phyloP scores from a whole-genome alignment of 2,329 filamentous ascomycete species.

The Sphaerulina populicola region DNA sequence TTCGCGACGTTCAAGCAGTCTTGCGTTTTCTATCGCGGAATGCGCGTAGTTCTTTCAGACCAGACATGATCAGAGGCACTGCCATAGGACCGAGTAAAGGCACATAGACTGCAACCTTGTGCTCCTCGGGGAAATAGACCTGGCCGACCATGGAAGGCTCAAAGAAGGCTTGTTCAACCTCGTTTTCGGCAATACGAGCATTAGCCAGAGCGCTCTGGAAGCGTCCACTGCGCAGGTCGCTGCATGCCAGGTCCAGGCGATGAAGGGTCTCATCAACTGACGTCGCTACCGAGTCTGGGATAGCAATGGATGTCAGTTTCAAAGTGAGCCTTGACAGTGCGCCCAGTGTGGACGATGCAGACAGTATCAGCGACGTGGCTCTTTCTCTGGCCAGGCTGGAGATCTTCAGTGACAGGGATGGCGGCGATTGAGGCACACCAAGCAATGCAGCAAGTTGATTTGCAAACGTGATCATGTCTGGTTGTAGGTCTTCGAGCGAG shows the following conservation, averaged over 20 bases:
- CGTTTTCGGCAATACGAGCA: conserved; percentile 74
- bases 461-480: conserved; percentile 81
- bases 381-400: conserved; percentile 79
- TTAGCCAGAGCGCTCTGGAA: conserved; percentile 64
- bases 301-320: conserved; percentile 81
- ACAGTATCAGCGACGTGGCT: conserved; percentile 74
- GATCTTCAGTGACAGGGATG: conserved; percentile 73
- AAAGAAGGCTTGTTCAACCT: conserved; percentile 91
- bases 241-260: conserved; percentile 70
- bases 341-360: conserved; percentile 88
- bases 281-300: conserved; percentile 76
- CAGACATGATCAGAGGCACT: conserved; percentile 72
- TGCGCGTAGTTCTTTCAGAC: conserved; percentile 4
- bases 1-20: background rate
- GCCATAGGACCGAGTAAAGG: conserved; percentile 83
- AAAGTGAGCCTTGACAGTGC: conserved; percentile 77
- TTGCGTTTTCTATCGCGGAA: conserved; percentile 5
- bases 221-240: conserved; percentile 53
- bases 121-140: conserved; percentile 96
- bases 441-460: conserved; percentile 82
- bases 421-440: conserved; percentile 69
- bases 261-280: conserved; percentile 72
- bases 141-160: conserved; percentile 97
- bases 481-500: conserved; percentile 57
- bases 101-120: conserved; percentile 93